A percentile compares a stretch with the other conserved stretches of the same genome.
phyloP scores from a whole-genome alignment of 768 basidiomycete species.

The Daedaleopsis nitida region DNA sequence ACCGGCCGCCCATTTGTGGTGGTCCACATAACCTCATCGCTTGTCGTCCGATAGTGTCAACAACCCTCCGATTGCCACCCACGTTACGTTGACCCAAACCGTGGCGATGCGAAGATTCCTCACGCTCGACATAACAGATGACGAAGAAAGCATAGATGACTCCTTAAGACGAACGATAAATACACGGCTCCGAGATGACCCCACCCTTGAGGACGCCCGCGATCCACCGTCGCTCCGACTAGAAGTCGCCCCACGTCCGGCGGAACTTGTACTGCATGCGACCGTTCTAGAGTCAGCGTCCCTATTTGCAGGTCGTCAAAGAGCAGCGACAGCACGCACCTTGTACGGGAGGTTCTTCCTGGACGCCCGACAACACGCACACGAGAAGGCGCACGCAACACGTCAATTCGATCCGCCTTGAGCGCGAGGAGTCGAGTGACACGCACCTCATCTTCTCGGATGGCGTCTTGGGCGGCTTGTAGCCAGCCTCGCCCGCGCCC shows the following conservation, averaged over 20 bases:
- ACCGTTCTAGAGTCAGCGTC: slow-evolving; percentile 55
- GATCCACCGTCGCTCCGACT: neutral
- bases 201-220: neutral
- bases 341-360: slow-evolving; percentile 88
- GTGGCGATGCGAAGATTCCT: no score
- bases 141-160: neutral
- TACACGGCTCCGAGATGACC: neutral
- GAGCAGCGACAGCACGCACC: slow-evolving; percentile 44
- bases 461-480: slow-evolving; percentile 29
- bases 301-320: slow-evolving; percentile 21
- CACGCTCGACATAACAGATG: neutral
- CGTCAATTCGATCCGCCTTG: neutral
- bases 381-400: no score
- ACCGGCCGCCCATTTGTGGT: no score
- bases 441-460: slow-evolving; percentile 72
- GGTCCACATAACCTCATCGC: no score
- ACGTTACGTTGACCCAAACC: no score
- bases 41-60: no score
- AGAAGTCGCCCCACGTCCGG: slow-evolving; percentile 88
- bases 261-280: slow-evolving; percentile 86
- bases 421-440: neutral
- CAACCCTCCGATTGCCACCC: no score
- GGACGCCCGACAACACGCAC: neutral
- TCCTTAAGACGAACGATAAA: slow-evolving; percentile 3
- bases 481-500: slow-evolving; percentile 44